phyloP scores from a whole-genome alignment of 352 stramenopile species.

The Phytopythium litorale region DNA sequence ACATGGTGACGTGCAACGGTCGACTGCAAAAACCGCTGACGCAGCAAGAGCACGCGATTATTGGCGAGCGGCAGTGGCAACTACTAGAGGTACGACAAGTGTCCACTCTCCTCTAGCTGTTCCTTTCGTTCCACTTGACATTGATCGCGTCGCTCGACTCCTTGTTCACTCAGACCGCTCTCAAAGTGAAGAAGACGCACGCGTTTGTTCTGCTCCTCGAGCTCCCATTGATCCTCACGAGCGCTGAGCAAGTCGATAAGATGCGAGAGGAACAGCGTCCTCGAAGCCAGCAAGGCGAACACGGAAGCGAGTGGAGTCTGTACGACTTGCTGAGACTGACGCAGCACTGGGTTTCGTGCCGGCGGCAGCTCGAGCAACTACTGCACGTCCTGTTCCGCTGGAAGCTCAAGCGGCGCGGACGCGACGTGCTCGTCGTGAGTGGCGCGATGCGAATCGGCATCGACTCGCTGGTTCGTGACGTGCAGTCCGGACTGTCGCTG shows the following conservation, averaged over 20 bases:
- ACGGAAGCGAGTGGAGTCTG: conserved; percentile 22
- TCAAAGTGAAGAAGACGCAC: conserved; percentile 64
- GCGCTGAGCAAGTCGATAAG: conserved; percentile 35
- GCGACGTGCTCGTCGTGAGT: conserved; percentile 68
- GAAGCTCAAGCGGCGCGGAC: conserved; percentile 65
- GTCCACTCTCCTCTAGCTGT: not conserved
- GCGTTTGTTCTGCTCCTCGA: conserved; percentile 65
- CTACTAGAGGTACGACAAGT: conserved; percentile 39
- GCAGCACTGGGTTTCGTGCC: conserved; percentile 72
- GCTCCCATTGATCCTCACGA: conserved; percentile 59
- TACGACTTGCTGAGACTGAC: conserved; percentile 51
- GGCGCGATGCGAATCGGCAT: conserved; percentile 58
- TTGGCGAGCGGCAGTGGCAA: conserved; percentile 66
- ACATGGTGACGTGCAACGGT: conserved; percentile 65
- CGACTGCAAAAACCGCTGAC: conserved; percentile 44
- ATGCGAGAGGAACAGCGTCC: conserved; percentile 30
- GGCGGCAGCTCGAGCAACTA: conserved; percentile 63
- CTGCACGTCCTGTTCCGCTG: conserved; percentile 67
- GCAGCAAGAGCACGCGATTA: conserved; percentile 48
- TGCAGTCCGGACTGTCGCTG: conserved; percentile 36
- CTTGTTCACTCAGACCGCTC: conserved; percentile 23
- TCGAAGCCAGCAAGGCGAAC: not conserved
- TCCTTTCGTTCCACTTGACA: not conserved
- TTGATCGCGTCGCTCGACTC: not conserved
- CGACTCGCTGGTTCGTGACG: conserved; percentile 59